Conservation (phyloP, 2,329 filamentous ascomycete genomes). For the Neurospora crassa region DNA sequence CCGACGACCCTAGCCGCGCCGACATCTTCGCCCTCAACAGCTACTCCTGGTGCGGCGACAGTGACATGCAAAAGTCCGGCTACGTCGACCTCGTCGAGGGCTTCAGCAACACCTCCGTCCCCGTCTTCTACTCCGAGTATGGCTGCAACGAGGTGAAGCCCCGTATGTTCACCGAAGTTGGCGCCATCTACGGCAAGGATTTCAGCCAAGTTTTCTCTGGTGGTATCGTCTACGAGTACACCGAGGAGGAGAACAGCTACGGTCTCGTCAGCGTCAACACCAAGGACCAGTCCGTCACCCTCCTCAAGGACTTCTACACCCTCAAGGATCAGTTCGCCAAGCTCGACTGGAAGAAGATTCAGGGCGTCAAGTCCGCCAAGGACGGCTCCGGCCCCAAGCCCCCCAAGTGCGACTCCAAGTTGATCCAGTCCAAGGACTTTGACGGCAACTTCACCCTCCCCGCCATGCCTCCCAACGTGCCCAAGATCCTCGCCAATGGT, state of each 20-base stretch:
- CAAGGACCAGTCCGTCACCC: conserved; percentile 42
- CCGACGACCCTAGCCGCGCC: conserved; percentile 51
- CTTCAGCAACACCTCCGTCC: conserved; percentile 57
- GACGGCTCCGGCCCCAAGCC: conserved; percentile 34
- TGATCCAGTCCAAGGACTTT: conserved; percentile 63
- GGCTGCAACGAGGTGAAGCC: conserved; percentile 68
- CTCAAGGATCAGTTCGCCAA: conserved; percentile 67
- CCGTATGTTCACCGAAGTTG: conserved; percentile 68
- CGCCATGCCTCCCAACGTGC: conserved; percentile 53
- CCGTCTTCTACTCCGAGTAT: conserved; percentile 74
- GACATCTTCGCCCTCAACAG: conserved; percentile 75
- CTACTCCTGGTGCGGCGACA: conserved; percentile 55
- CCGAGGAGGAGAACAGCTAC: conserved; percentile 58
- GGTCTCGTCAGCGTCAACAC: conserved; percentile 54
- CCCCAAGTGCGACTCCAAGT: conserved; percentile 52
- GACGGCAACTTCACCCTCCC: conserved; percentile 73
- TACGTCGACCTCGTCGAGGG: conserved; percentile 50
- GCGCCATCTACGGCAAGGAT: conserved; percentile 57
- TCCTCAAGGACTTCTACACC: conserved; percentile 60
- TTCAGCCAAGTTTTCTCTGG: conserved; percentile 64
- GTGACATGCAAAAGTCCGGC: conserved; percentile 42
- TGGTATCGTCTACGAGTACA: conserved; percentile 74
- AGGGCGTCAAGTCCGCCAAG: conserved; percentile 49
- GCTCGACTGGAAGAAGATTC: conserved; percentile 60
- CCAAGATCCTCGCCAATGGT: conserved; percentile 67